A percentile compares a stretch with the other conserved stretches of the same genome.
These are phyloP conservation scores for Fusarium pseudoanthophilum DNA, from an alignment of 2,329 filamentous ascomycete genomes.

Conservation along the genomic window DNA sequence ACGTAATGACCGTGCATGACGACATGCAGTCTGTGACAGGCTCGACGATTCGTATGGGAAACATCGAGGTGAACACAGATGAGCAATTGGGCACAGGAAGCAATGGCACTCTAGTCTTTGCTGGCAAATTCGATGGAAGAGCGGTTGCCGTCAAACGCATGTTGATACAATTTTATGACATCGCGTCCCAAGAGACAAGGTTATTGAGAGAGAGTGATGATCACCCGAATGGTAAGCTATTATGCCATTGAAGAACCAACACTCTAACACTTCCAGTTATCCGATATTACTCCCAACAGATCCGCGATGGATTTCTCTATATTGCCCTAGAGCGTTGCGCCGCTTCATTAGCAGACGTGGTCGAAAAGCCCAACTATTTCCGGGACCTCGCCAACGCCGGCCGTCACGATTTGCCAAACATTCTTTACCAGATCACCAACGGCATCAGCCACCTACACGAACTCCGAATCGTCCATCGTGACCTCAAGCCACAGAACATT, in stretches of 20 bases:
- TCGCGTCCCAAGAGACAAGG: constrained; percentile 93
- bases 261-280: constrained; percentile 71
- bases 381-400: constrained; percentile 76
- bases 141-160: constrained; percentile 97
- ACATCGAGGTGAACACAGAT: constrained; percentile 71
- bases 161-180: constrained; percentile 94
- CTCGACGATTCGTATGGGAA: constrained; percentile 69
- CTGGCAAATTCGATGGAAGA: constrained; percentile 92
- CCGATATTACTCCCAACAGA: constrained; percentile 92
- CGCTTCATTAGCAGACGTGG: constrained; percentile 90
- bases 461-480: constrained; percentile 93
- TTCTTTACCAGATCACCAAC: constrained; percentile 88
- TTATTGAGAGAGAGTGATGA: constrained; percentile 93
- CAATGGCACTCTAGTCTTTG: constrained; percentile 96
- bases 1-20: constrained; percentile 67
- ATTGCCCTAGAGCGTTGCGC: constrained; percentile 96
- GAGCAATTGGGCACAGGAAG: constrained; percentile 81
- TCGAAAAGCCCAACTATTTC: constrained; percentile 78
- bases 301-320: constrained; percentile 90
- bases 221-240: constrained; percentile 78
- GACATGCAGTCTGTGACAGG: constrained; percentile 70
- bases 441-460: constrained; percentile 90
- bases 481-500: constrained; percentile 98
- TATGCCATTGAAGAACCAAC: too few relatives aligned
- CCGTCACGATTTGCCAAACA: constrained; percentile 78